Percentiles rank a stretch among this genome's conserved stretches.
These are phyloP conservation scores for Camelina hispida DNA, from an alignment of 345 rosid genomes.

Conservation along the genomic window DNA sequence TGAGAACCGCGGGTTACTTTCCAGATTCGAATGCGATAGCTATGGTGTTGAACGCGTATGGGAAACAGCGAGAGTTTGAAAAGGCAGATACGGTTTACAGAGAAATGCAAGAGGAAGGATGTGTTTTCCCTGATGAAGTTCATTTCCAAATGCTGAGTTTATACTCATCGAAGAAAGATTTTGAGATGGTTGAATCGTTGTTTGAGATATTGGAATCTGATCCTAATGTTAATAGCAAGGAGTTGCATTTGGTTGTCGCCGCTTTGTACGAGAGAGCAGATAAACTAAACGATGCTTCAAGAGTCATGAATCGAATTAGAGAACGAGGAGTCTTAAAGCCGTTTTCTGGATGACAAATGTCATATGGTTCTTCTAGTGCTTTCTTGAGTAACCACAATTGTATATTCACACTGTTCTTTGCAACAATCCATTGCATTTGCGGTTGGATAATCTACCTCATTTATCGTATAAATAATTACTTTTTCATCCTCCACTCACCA, in stretches of 20 bases:
- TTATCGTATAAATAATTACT: no score
- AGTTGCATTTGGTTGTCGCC: slow-evolving; percentile 82
- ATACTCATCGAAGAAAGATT: slow-evolving; percentile 74
- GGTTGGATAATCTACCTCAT: slow-evolving; percentile 93
- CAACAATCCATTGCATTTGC: slow-evolving; percentile 69
- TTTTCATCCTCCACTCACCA: no score
- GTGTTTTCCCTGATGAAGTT: slow-evolving; percentile 77
- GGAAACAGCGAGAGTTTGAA: slow-evolving; percentile 72
- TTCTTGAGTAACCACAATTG: background rate
- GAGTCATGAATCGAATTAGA: slow-evolving; percentile 66
- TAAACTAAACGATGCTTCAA: slow-evolving; percentile 72
- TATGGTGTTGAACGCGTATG: slow-evolving; percentile 79
- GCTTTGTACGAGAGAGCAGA: slow-evolving; percentile 74
- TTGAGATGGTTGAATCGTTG: slow-evolving; percentile 59
- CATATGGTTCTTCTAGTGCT: background rate
- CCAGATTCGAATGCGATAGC: slow-evolving; percentile 75
- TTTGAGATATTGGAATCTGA: slow-evolving; percentile 72
- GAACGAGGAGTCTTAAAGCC: slow-evolving; percentile 45
- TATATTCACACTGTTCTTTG: slow-evolving; percentile 7
- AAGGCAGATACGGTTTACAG: slow-evolving; percentile 64
- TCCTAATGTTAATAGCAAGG: slow-evolving; percentile 77
- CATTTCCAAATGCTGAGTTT: slow-evolving; percentile 93
- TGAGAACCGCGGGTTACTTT: slow-evolving; percentile 75
- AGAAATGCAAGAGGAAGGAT: slow-evolving; percentile 85
- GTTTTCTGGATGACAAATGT: slow-evolving; percentile 16